Evolutionary conservation across 345 rosid genomes (phyloP), one percentile per base, ranked within the genome.

Genomic region (Cardamine occulta): DNA sequence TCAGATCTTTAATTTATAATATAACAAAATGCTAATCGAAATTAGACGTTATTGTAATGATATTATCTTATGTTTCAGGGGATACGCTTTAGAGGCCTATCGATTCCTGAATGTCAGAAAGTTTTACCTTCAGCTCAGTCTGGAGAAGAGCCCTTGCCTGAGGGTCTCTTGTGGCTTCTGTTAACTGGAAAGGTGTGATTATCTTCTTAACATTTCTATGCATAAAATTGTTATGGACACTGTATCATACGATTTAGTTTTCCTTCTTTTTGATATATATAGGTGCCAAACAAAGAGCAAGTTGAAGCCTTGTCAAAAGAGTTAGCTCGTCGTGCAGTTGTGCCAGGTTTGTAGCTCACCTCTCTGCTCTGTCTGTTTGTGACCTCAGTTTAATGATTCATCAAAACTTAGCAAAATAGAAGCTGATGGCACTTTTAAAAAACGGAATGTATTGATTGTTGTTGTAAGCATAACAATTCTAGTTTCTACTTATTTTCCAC

Each of bases 151-250:
- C 99, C 97, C 23, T 80, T 91, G 75, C 99, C 97, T 0, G 99
- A 92, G 83, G 97, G 97, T 75, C 97, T 95, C 70, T 79, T 95
- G 6, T 95, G 99, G 99, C 97, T 92, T 82, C 93, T 95, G 59
- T 80, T 95, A 82, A 92, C 99, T 7, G 99, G 97, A 82, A 92
- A 92, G 96, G 99, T 95, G 2, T 1, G 6, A 71, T 48, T 17
- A 2, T 55, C 54, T 58, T 49, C 54, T 49, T 51, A 18, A 11
- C 64, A 31, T 48, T 31, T 44, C 7, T 21, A 29, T 8, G 5
- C 54, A 49, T 28, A 67, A 67, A 63, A 68, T 74, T n/a, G 52
- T 52, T 61, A 26, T 1, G 8, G 44, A 1, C 1, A n/a, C 29
- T 42, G 37, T 62, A 24, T 29, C 53, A n/a, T 26, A 31, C 2